Base-by-base conservation (phyloP, 106 monocot species). In the Hemerocallis citrina region DNA sequence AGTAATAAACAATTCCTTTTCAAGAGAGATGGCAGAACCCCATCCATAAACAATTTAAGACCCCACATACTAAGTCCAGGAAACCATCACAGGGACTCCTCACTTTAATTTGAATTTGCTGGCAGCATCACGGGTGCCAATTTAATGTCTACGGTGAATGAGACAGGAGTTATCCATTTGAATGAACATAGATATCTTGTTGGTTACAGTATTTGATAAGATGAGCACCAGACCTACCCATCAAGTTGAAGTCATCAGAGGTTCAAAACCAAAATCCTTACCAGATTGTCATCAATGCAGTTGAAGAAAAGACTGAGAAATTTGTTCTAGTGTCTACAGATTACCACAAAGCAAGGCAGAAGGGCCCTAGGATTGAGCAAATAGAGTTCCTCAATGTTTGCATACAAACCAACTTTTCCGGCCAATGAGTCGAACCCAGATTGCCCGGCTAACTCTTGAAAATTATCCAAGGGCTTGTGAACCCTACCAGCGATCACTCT, bases 401-500 rank as follows among this genome's bases (percentile, higher is more conserved):
- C 64, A 68, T 92, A 78, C 12, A 86, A 67, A 17, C 80, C 86
- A 25, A 86, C 80, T 64, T 87, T 92, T 13, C 92, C 83, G 0
- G 92, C 86, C 62, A 92, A 63, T 0, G 92, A 86, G 40, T 86
- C 92, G 59, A 86, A 86, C 11, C 86, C 92, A 1, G 77, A 66
- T 40, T 72, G 78, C 12, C 65, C 72, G 5, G 44, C 59, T 10
- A 79, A 4, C 62, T 83, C 87, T 39, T 90, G 76, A 33, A 81
- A 75, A 60, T 96, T 87, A 35, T 96, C 87, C 55, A 91, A 55
- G 0, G 87, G 96, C 64, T 71, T 75, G 67, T 96, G 96, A 45
- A 91, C 96, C 30, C 96, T 78, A 15, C 96, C 90, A 0, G 96
- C 90, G 19, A 96, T 87, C 40, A 90, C 96, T 58, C 90, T 65